Evolutionary conservation across 305 asterid genomes (phyloP).

Genomic region (Fraxinus floribunda): DNA sequence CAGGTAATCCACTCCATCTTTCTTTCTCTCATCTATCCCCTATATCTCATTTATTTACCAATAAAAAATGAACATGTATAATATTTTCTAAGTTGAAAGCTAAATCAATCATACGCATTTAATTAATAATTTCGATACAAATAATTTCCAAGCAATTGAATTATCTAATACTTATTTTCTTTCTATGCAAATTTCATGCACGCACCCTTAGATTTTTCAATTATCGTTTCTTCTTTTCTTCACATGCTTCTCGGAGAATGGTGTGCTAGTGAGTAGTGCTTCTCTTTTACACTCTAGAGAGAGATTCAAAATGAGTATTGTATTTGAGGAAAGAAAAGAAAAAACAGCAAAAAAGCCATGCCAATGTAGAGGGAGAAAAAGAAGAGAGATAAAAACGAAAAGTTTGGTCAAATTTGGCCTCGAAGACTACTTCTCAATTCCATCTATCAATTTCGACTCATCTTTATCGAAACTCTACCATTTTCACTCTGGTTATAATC

Average conservation of each 20-base stretch:
- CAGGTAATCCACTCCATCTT: no score
- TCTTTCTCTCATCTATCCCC: no score
- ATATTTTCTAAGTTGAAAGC: no score
- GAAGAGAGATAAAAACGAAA: constrained; percentile 57
- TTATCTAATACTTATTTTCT: no score
- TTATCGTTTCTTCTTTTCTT: constrained; percentile 4
- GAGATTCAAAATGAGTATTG: constrained; percentile 32
- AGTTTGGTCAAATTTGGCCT: constrained; percentile 92
- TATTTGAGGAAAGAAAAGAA: constrained; percentile 26
- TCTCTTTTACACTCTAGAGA: constrained; percentile 20
- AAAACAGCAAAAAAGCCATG: constrained; percentile 75
- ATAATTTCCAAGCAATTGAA: no score
- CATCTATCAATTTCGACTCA: constrained; percentile 60
- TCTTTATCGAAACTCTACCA: constrained; percentile 78
- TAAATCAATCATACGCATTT: no score
- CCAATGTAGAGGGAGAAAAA: constrained; percentile 47
- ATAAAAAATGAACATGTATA: no score
- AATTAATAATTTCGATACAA: no score
- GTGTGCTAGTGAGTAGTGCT: constrained; percentile 27
- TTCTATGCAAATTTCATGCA: no score
- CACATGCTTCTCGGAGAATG: constrained; percentile 38
- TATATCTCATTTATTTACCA: no score
- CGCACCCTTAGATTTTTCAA: not conserved
- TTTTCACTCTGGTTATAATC: constrained; percentile 41
- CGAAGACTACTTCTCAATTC: constrained; percentile 75